These are phyloP conservation scores for Phoma sp. DNA, from an alignment of 2,329 filamentous ascomycete species.

Conservation along the genomic window DNA sequence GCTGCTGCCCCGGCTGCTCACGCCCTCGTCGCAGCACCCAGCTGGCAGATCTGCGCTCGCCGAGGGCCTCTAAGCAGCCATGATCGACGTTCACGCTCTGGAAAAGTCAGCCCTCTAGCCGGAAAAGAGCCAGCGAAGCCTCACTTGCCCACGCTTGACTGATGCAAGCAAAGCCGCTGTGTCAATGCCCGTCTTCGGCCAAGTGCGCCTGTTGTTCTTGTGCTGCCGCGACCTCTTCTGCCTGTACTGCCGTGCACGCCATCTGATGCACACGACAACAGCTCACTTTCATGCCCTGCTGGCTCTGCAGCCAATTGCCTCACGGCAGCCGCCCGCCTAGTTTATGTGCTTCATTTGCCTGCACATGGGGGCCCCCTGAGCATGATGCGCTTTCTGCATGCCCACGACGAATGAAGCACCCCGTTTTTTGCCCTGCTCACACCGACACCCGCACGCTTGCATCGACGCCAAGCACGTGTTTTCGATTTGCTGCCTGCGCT, in stretches of 20 bases:
- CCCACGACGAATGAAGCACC: conserved; percentile 28
- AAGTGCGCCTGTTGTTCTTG: neutral
- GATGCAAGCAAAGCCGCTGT: conserved; percentile 10
- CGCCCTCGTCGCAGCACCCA: neutral
- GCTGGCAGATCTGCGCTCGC: conserved; percentile 20
- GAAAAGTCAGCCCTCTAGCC: conserved; percentile 13
- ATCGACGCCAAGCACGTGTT: conserved; percentile 9
- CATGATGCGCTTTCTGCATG: conserved; percentile 9
- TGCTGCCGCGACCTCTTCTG: neutral
- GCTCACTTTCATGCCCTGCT: conserved; percentile 4
- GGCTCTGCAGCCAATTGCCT: conserved; percentile 7
- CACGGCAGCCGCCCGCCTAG: conserved; percentile 27
- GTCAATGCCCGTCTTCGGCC: conserved; percentile 13
- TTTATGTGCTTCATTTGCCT: conserved; percentile 42
- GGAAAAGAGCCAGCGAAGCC: conserved; percentile 6
- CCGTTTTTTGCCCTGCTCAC: conserved; percentile 13
- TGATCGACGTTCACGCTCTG: conserved; percentile 19
- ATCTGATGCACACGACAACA: conserved; percentile 24
- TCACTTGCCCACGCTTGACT: conserved; percentile 15
- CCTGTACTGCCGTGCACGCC: neutral
- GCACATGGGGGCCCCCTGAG: conserved; percentile 30
- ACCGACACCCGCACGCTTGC: conserved; percentile 20
- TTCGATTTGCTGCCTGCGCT: conserved; percentile 11
- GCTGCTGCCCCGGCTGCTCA: neutral
- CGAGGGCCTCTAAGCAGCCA: conserved; percentile 17